Conservation (phyloP, 2,329 filamentous ascomycete genomes). For the Periglandula ipomoeae region DNA sequence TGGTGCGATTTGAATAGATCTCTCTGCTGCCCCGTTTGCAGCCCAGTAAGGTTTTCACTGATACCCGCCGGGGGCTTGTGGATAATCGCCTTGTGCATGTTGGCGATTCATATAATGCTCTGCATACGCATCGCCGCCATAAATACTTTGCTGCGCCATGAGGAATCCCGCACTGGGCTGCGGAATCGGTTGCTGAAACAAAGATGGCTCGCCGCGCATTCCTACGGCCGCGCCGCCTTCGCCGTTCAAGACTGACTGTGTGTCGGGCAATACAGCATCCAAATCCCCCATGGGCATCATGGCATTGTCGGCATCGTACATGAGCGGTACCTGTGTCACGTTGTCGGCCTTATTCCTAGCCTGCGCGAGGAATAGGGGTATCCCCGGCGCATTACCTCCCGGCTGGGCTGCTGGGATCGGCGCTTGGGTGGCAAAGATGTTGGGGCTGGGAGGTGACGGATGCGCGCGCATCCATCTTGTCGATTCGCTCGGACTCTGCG, state of each 20-base stretch:
- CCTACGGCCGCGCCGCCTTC: constrained; percentile 7
- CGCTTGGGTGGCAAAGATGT: constrained; percentile 1
- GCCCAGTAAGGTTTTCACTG: too few relatives aligned
- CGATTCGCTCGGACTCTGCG: background rate
- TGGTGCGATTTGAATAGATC: too few relatives aligned
- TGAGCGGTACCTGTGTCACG: constrained; percentile 10
- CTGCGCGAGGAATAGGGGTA: constrained; percentile 19
- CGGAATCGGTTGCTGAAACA: constrained; percentile 14
- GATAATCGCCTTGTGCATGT: constrained; percentile 9
- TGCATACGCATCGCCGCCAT: constrained; percentile 12
- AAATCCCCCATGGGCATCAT: constrained; percentile 14
- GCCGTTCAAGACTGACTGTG: constrained; percentile 6
- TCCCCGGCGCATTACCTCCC: constrained; percentile 16
- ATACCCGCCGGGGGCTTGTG: constrained; percentile 10
- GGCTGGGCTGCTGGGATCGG: background rate
- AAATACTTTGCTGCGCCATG: constrained; percentile 14
- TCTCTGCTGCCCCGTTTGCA: too few relatives aligned
- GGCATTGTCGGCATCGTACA: constrained; percentile 15
- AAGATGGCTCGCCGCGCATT: background rate
- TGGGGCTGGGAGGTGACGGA: background rate
- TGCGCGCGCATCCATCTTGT: background rate
- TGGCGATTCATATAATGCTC: constrained; percentile 12
- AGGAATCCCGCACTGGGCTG: constrained; percentile 11
- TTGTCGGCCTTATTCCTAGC: constrained; percentile 14
- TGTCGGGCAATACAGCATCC: constrained; percentile 12